Evolutionary conservation across 768 basidiomycete species (phyloP), one percentile per base, ranked within the genome.

Genomic region (Nidula microcarpa): DNA sequence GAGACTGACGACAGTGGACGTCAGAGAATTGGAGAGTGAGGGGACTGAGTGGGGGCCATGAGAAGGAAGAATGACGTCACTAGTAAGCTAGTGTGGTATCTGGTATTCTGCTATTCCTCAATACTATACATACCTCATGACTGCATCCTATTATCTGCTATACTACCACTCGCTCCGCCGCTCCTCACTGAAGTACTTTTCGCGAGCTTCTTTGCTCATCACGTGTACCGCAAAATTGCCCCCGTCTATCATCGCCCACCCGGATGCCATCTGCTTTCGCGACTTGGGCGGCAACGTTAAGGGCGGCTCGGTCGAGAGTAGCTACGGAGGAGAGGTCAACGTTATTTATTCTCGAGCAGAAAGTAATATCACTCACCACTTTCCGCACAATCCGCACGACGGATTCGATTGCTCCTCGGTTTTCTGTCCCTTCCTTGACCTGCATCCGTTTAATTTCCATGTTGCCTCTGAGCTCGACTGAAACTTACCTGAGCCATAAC

Each of bases 381-480:
- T 87, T 91, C 56, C 89, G 74, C 30, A 90, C 79, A 10, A 81
- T 65, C 47, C 88, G 77, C 43, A 89, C 80, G 37, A 91, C 82
- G 6, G 84, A 82, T 62, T 91, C 88, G 52, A 93, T 84, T 1
- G 85, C 81, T 5, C 90, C 91, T 60, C 85, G 78, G 52, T 79
- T 83, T 72, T 93, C 90, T 6, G 88, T 88, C 7, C 91, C 91
- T 59, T 91, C 87, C 64, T 91, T 94, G 48, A 94, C 89, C 87
- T 89, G 51, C 47, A 8, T 11, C 10, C 17, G 41, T 41, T 55
- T 55, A 50, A 51, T 56, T 23, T 7, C 14, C 44, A 5, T 16
- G 50, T 23, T 35, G 17, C 18, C 33, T 55, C 6, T 35, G 7
- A 33, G 14, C 33, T 13, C 6, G 30, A 53, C 34, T 5, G 44